Percentiles rank a stretch among this genome's conserved stretches.
Conservation (phyloP, 352 stramenopile genomes). For the Globisporangium alternatum region DNA sequence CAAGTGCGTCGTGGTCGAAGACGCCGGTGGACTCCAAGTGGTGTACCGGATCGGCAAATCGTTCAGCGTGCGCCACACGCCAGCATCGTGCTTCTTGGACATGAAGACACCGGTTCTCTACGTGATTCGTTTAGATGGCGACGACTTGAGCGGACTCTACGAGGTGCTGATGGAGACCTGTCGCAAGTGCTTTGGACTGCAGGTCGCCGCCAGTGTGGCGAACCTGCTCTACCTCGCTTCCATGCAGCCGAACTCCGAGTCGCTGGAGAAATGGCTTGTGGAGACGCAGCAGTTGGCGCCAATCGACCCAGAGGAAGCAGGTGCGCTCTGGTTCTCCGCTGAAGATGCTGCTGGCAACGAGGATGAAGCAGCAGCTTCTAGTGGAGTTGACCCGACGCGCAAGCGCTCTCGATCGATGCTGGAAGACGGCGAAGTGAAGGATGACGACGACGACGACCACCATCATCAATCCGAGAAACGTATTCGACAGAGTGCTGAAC, state of each 20-base stretch:
- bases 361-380: neutral
- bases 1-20: constrained; percentile 39
- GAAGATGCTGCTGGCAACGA: neutral
- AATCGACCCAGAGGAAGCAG: constrained; percentile 30
- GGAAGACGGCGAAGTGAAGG: constrained; percentile 55
- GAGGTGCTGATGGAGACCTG: constrained; percentile 54
- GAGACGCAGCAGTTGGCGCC: constrained; percentile 53
- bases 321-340: constrained; percentile 28
- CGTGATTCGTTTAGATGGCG: constrained; percentile 25
- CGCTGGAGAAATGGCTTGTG: constrained; percentile 57
- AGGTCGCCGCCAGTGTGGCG: constrained; percentile 46
- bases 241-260: constrained; percentile 33
- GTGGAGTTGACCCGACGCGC: neutral
- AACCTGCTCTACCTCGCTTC: constrained; percentile 76
- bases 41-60: constrained; percentile 43
- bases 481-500: neutral
- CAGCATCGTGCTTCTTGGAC: constrained; percentile 50
- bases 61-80: constrained; percentile 32
- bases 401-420: constrained; percentile 24
- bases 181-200: constrained; percentile 46
- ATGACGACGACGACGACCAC: constrained; percentile 25
- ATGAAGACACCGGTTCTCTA: constrained; percentile 30
- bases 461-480: constrained; percentile 20
- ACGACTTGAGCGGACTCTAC: constrained; percentile 39
- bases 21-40: constrained; percentile 42